Conservation (phyloP, 1,284 basidiomycete genomes). For the Irpex sp. region DNA sequence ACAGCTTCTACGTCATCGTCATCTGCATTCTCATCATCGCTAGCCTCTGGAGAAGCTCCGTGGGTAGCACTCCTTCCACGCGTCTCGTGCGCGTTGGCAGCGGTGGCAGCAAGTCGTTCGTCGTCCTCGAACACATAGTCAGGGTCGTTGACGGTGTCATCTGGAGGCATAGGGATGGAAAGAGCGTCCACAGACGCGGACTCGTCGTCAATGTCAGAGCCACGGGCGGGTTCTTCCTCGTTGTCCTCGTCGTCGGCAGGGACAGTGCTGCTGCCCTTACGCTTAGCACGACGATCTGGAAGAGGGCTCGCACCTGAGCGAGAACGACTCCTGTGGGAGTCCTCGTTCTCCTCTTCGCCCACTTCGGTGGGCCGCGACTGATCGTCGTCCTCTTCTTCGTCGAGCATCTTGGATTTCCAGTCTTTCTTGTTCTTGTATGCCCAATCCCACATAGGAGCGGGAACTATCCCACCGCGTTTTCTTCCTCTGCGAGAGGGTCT, state of each 20-base stretch:
- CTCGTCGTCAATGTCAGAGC: conserved; percentile 23
- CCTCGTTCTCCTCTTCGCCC: conserved; percentile 60
- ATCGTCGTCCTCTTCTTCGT: conserved; percentile 51
- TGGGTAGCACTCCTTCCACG: conserved; percentile 30
- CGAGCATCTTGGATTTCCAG: conserved; percentile 33
- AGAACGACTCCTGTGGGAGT: conserved; percentile 31
- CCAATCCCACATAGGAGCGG: conserved; percentile 77
- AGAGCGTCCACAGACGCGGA: conserved; percentile 26
- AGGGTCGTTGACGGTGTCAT: conserved; percentile 19
- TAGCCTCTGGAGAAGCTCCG: conserved; percentile 19
- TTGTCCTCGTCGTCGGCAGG: conserved; percentile 17
- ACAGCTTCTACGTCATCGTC: conserved; percentile 17
- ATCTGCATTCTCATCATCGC: conserved; percentile 19
- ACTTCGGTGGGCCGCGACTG: conserved; percentile 44
- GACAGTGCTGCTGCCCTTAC: conserved; percentile 2
- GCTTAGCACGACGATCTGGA: conserved; percentile 7
- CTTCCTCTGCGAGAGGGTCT: conserved; percentile 28
- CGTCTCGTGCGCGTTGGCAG: conserved; percentile 22
- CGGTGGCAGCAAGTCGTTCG: conserved; percentile 10
- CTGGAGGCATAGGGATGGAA: conserved; percentile 3
- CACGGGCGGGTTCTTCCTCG: conserved; percentile 12
- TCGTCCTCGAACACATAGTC: conserved; percentile 18
- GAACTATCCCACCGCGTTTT: conserved; percentile 63
- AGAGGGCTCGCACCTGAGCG: conserved; percentile 5
- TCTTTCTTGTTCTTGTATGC: conserved; percentile 43